Evolutionary conservation across 2,329 filamentous ascomycete genomes (phyloP).

Genomic region (Neocatenulostroma microsporum): DNA sequence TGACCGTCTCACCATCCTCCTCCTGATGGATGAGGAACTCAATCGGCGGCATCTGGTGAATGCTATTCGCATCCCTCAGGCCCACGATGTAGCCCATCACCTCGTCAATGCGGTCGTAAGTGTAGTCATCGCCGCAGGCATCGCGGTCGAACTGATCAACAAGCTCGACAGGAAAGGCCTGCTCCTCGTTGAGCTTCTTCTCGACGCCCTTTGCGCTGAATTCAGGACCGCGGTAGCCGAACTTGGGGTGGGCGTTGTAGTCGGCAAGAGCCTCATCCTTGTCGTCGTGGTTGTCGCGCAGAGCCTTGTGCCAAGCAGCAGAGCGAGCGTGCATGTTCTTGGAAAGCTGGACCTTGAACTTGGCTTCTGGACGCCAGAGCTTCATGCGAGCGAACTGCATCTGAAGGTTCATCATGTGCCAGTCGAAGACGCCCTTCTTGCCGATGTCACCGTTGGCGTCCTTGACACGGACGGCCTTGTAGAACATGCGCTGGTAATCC

Average conservation of each 20-base stretch:
- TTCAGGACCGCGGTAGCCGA: constrained; percentile 10
- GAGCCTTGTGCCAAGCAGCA: constrained; percentile 15
- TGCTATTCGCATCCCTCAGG: constrained; percentile 12
- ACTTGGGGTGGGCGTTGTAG: constrained; percentile 4
- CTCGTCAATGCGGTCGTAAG: constrained; percentile 17
- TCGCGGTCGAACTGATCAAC: constrained; percentile 17
- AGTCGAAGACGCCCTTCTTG: constrained; percentile 11
- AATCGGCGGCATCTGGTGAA: constrained; percentile 22
- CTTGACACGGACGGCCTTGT: constrained; percentile 7
- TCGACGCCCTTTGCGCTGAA: constrained; percentile 11
- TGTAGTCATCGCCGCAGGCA: constrained; percentile 12
- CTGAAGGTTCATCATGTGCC: constrained; percentile 16
- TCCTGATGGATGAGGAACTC: constrained; percentile 25
- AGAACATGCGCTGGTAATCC: constrained; percentile 61
- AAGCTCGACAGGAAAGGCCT: constrained; percentile 14
- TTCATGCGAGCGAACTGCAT: constrained; percentile 22
- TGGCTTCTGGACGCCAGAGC: constrained; percentile 25
- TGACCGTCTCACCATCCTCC: constrained; percentile 15
- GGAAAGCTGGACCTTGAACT: constrained; percentile 23
- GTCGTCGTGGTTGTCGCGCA: constrained; percentile 16
- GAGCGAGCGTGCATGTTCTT: constrained; percentile 19
- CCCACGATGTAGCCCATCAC: constrained; percentile 19
- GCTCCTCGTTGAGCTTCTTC: constrained; percentile 7
- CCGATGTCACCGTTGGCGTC: too few species aligned
- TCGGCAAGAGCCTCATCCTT: constrained; percentile 9